Base-by-base conservation (phyloP, 768 basidiomycete genomes). In the Dioszegia hungarica region DNA sequence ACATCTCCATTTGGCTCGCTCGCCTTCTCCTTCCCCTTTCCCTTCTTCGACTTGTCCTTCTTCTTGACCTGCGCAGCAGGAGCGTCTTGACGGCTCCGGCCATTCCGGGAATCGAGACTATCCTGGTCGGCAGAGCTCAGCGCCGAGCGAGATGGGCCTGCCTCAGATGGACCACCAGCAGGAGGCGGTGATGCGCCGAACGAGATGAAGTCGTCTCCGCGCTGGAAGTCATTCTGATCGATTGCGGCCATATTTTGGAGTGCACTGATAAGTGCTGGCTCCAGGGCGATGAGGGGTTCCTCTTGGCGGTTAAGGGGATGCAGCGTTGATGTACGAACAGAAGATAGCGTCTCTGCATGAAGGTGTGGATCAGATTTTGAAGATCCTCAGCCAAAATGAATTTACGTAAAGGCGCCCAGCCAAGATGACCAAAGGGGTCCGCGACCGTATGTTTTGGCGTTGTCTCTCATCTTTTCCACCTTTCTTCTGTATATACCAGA, bases 181-280 rank as follows among this genome's bases (percentile, higher is more conserved):
- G 52, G 39, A 19, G 54, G 38, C 14, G 43, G 22, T 3, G 52
- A 15, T 19, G 15, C 24, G 20, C 67, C 62, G 55, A 74, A 74
- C 1, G 70, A 63, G 51, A 74, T 74, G 60, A 68, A 74, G 41
- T 74, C 73, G 17, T 61, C 58, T 19, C 68, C 70, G 20, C 40
- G 28, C 10, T 57, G 51, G 52, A 67, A 64, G 17, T 44, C 60
- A 29, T 53, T 56, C 25, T n/a, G 24, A 14, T 41, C 34, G 10
- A 15, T 12, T 9, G 31, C 12, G 9, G 49, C 49, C 33, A 45
- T 49, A 27, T 5, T 15, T 20, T 31, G 9, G 20, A 36, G 20
- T 53, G 25, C 40, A 28, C 17, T 9, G 9, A 36, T 36, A 36
- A 36, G 9, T 9, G 9, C 34, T 36, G 10, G 9, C 17, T 17